Percentiles rank a stretch among this genome's conserved stretches.
Evolutionary conservation across 2,329 filamentous ascomycete species (phyloP).

Genomic region (Trichophyton mentagrophytes): DNA sequence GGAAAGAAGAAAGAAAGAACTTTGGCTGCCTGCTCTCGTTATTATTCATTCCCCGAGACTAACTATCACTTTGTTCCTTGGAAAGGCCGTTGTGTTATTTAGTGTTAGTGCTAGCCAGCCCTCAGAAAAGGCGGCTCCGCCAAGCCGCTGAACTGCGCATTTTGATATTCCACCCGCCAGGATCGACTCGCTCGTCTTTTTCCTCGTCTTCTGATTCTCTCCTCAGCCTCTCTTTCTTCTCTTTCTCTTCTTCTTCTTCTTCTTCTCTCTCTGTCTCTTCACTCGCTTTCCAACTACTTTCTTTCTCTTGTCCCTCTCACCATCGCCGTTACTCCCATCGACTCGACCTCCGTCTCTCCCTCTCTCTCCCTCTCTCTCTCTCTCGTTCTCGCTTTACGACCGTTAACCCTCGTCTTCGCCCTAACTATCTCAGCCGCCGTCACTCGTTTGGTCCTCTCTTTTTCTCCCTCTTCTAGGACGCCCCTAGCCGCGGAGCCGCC

Average conservation of each 20-base stretch:
- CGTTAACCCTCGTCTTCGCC: neutral
- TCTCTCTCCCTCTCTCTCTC: neutral
- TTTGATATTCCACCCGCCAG: neutral
- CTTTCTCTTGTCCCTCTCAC: neutral
- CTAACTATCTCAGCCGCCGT: neutral
- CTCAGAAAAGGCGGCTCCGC: neutral
- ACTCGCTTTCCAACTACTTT: neutral
- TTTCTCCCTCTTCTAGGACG: neutral
- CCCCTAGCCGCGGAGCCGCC: neutral
- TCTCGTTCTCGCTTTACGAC: neutral
- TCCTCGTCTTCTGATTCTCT: neutral
- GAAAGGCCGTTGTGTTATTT: neutral
- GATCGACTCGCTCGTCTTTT: neutral
- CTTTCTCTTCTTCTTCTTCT: neutral
- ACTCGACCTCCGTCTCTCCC: neutral
- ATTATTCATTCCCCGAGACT: too few relatives aligned
- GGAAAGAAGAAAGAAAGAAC: neutral
- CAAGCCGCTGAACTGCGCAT: constrained; percentile 1
- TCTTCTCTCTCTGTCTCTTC: neutral
- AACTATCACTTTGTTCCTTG: neutral
- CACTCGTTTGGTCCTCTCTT: neutral
- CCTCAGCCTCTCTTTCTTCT: neutral
- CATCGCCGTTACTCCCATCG: neutral
- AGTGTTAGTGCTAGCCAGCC: neutral
- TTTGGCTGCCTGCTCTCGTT: too few relatives aligned